Percentiles rank a stretch among this genome's conserved stretches.
Conservation (phyloP, 2,329 filamentous ascomycete genomes). For the Dothistroma pini region DNA sequence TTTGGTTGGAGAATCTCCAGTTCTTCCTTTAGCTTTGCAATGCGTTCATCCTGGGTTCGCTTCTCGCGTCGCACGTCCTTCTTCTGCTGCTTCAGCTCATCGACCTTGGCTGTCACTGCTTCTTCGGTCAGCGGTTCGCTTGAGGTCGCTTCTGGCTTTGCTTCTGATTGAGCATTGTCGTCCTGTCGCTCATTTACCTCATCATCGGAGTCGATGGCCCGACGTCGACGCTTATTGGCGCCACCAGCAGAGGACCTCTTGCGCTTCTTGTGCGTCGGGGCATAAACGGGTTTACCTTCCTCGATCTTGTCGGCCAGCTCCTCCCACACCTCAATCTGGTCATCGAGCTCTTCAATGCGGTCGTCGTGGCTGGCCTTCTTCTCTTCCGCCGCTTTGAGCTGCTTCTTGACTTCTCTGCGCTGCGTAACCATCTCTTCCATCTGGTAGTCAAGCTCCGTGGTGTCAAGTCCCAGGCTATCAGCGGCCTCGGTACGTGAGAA, state of each 20-base stretch:
- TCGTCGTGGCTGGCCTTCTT: conserved; percentile 35
- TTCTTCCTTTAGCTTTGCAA: conserved; percentile 32
- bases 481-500: conserved; percentile 49
- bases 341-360: conserved; percentile 37
- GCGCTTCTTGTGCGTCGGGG: conserved; percentile 30
- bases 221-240: conserved; percentile 16
- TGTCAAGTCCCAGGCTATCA: conserved; percentile 37
- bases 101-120: conserved; percentile 43
- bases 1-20: conserved; percentile 33
- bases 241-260: conserved; percentile 30
- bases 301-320: conserved; percentile 37
- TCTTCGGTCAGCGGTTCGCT: conserved; percentile 40
- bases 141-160: conserved; percentile 21
- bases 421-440: conserved; percentile 27
- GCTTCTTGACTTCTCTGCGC: conserved; percentile 19
- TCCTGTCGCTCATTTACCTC: conserved; percentile 15
- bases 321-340: conserved; percentile 48
- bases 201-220: conserved; percentile 27
- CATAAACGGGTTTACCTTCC: conserved; percentile 43
- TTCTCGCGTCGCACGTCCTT: conserved; percentile 34
- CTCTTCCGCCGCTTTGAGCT: conserved; percentile 33
- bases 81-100: conserved; percentile 42
- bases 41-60: conserved; percentile 27
- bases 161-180: neutral
- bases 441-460: conserved; percentile 27